These are phyloP conservation scores for Sarocladiaceae sp. DNA, from an alignment of 2,329 filamentous ascomycete genomes.

Conservation along the genomic window DNA sequence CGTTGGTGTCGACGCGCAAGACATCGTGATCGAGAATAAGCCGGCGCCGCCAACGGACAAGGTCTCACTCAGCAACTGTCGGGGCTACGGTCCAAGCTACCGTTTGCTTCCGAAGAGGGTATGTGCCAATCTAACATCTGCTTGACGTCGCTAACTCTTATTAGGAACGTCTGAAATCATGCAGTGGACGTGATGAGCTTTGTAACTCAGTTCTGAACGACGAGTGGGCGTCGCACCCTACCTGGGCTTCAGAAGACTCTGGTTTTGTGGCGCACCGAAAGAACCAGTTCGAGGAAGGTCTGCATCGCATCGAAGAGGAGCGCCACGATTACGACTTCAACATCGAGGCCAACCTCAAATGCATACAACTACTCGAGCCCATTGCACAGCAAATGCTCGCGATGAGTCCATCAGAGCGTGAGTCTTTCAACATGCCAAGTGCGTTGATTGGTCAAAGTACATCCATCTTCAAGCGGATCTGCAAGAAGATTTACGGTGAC, in stretches of 20 bases:
- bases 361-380: constrained; percentile 91
- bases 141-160: constrained; percentile 20
- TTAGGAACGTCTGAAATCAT: constrained; percentile 87
- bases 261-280: constrained; percentile 97
- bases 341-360: constrained; percentile 90
- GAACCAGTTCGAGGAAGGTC: constrained; percentile 87
- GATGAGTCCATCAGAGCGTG: constrained; percentile 66
- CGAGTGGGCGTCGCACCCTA: constrained; percentile 97
- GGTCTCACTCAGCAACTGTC: constrained; percentile 91
- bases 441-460: constrained; percentile 89
- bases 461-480: constrained; percentile 92
- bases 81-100: constrained; percentile 93
- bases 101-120: constrained; percentile 80
- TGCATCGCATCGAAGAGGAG: constrained; percentile 96
- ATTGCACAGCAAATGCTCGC: constrained; percentile 85
- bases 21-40: constrained; percentile 72
- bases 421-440: constrained; percentile 69
- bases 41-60: constrained; percentile 69
- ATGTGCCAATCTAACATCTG: constrained; percentile 29
- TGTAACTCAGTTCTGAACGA: constrained; percentile 93
- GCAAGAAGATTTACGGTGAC: constrained; percentile 96
- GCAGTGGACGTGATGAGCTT: constrained; percentile 89
- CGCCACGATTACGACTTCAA: constrained; percentile 98
- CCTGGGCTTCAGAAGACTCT: constrained; percentile 96
- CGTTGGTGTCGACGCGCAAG: constrained; percentile 68